Conservation (phyloP, 768 basidiomycete species). For the Panaeolus papilionaceus region DNA sequence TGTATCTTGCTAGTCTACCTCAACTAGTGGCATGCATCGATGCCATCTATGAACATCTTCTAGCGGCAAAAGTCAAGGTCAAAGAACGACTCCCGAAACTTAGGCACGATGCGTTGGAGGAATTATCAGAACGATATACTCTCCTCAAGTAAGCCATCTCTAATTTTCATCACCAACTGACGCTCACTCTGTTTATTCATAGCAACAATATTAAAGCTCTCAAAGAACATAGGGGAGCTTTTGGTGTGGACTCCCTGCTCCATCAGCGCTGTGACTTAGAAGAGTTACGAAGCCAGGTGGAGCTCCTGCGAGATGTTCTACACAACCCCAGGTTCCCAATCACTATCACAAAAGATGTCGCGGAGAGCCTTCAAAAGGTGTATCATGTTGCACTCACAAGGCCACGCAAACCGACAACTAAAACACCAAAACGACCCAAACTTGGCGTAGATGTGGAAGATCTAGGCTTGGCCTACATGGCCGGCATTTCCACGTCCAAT, state of each 20-base stretch:
- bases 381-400: not conserved
- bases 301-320: not conserved
- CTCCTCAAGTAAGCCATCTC: not conserved
- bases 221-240: no score
- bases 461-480: no score
- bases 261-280: not conserved
- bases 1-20: no score
- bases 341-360: not conserved
- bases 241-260: not conserved
- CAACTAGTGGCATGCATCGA: not conserved
- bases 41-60: not conserved
- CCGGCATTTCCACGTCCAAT: no score
- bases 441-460: not conserved
- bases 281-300: not conserved
- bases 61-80: not conserved
- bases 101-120: not conserved
- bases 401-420: not conserved
- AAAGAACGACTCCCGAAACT: not conserved
- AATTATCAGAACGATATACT: not conserved
- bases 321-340: not conserved
- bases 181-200: no score
- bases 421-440: not conserved
- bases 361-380: not conserved
- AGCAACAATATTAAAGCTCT: no score
- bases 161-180: no score